Evolutionary conservation across 108 stramenopile genomes (phyloP), one percentile per base, ranked within the genome.

Genomic region (Cyclostephanos tholiformis): DNA sequence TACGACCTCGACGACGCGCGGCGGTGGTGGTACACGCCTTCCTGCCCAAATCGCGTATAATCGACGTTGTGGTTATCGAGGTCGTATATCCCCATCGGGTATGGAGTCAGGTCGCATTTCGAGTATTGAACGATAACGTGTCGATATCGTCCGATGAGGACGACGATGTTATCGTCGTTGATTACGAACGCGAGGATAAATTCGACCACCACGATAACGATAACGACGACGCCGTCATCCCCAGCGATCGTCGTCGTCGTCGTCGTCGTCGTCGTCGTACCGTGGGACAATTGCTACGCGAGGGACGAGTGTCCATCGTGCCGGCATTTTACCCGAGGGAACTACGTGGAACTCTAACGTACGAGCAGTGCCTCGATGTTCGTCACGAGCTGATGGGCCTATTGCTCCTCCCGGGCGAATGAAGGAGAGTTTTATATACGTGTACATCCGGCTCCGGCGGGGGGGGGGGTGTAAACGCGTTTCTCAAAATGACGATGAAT

Each of bases 401-500:
- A 2, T 32, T 80, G 36, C 26, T 6, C 46, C n/a, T 41, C 23
- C 3, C 2, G 2, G 32, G 32, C 32, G 32, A 32, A 32, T 32
- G 32, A 32, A 4, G 32, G 49, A 4, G 32, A 2, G 32, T 32
- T 32, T 32, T 32, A 4, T 32, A 2, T 32, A 32, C n/a, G n/a
- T n/a, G 72, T 25, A 97, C 96, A 29, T 85, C 81, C 9, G 83
- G 74, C 59, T 96, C 97, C 6, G 99, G 99, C 22, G n/a, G n/a
- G n/a, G n/a, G 99, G 84, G 19, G 99, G 97, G 69, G 99, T 99
- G 80, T 98, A 99, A 26, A 99, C 93, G 29, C 99, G 90, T 74
- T 99, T 98, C 84, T 99, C 98, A 77, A 99, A 99, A 20, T 98
- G 94, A 29, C 97, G 93, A 19, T 97, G 91, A 83, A 99, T 99